phyloP scores from a whole-genome alignment of 257 asterid genomes.

The Euphrasia confusa region DNA sequence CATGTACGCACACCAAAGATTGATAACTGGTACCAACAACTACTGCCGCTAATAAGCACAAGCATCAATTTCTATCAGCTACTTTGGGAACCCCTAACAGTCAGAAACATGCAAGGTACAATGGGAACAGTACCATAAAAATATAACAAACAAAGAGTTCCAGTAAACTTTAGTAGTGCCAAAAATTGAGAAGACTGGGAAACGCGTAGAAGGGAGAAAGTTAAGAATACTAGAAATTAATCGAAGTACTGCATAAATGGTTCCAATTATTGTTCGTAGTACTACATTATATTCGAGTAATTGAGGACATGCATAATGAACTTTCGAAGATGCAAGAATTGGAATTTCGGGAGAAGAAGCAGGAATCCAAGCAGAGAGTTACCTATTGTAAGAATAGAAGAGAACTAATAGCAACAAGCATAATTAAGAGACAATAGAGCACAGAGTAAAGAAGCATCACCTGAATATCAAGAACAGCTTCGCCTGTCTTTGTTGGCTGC shows the following conservation, averaged over 20 bases:
- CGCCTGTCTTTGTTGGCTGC: constrained; percentile 93
- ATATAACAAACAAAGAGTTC: constrained; percentile 15
- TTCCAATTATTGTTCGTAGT: not conserved
- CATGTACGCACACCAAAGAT: constrained; percentile 3
- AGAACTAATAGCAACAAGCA: constrained; percentile 16
- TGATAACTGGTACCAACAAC: constrained; percentile 16
- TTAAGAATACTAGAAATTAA: constrained; percentile 6
- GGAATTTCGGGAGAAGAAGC: not conserved
- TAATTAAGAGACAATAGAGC: constrained; percentile 3
- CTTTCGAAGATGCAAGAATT: not conserved
- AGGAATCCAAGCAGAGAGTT: constrained; percentile 20
- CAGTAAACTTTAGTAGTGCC: not conserved
- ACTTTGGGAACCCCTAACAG: constrained; percentile 9
- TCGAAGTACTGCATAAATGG: constrained; percentile 16
- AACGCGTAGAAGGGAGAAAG: not conserved
- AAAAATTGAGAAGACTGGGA: not conserved
- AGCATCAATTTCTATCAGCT: constrained; percentile 11
- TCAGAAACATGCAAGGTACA: not conserved
- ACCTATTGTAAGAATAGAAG: constrained; percentile 11
- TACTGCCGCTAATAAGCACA: constrained; percentile 16
- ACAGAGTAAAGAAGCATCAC: constrained; percentile 37
- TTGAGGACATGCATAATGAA: constrained; percentile 2
- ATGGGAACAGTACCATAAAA: constrained; percentile 4
- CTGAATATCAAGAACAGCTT: constrained; percentile 99
- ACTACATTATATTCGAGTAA: not conserved